Evolutionary conservation across 306 rosid genomes (phyloP), one percentile per base, ranked within the genome.

Genomic region (Lathyrus aphaca): DNA sequence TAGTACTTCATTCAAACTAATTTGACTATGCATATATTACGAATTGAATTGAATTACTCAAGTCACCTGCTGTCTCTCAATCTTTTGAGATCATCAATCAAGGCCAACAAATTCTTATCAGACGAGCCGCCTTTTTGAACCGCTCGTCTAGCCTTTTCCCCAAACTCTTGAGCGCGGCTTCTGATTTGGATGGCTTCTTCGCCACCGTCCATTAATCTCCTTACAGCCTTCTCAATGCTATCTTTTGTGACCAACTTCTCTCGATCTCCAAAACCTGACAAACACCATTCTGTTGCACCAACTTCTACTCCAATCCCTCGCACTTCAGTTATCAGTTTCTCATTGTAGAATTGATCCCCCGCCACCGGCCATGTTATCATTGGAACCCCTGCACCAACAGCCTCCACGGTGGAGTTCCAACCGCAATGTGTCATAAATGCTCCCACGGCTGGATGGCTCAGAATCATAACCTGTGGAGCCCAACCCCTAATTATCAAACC

Each of bases 321-420:
- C 67, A 79, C 79, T 35, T 73, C 21, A 0, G 63, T 51, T 23
- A 79, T 35, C 62, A 79, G 21, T 29, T 21, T 79, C 63, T 79
- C 79, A 2, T 73, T 79, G 30, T 79, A 73, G 12, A 79, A 73
- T 38, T 79, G 82, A 0, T 73, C 82, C 0, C 8, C 37, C 13
- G 57, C 69, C 23, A 78, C 56, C 2, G 82, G 78, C 78, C 74
- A 78, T n/a, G 78, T 72, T 1, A 78, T 72, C 82, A 78, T 49
- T 1, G 82, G 82, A 59, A 72, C 30, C 25, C 82, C 74, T 0
- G 60, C 70, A 4, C 60, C n/a, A 0, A 72, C 51, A 0, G 60
- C 58, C 44, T 72, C 82, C 37, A 71, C 46, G 0, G 73, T 46
- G 4, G 81, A 77, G 37, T 71, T 78, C 78, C 79, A 79, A 0